Evolutionary conservation across 345 rosid genomes (phyloP).

Genomic region (Eucalyptus marginata): DNA sequence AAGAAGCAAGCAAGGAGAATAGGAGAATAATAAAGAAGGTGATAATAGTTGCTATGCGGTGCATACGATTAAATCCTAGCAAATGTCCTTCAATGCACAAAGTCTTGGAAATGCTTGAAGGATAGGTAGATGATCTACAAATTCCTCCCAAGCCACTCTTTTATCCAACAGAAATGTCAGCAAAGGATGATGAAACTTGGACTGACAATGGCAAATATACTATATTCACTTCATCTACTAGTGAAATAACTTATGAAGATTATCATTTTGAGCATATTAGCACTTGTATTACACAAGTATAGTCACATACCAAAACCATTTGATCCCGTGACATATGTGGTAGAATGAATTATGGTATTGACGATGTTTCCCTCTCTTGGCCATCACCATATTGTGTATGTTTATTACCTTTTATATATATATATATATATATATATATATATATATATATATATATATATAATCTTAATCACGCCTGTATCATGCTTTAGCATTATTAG

Average conservation of each 20-base stretch:
- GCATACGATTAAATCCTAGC: too few species aligned
- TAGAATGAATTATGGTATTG: rapidly evolving
- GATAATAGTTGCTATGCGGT: too few species aligned
- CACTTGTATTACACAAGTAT: not conserved
- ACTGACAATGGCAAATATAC: not conserved
- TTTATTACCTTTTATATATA: rapidly evolving
- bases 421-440: too few species aligned
- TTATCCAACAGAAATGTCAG: not conserved
- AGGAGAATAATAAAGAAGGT: too few species aligned
- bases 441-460: too few species aligned
- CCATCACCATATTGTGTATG: not conserved
- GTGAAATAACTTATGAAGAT: not conserved
- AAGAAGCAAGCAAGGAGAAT: too few species aligned
- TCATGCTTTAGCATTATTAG: not conserved
- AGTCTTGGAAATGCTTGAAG: too few species aligned
- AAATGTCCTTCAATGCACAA: too few species aligned
- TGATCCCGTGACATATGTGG: too few species aligned
- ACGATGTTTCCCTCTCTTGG: not conserved
- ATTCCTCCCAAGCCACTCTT: too few species aligned
- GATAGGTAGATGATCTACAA: too few species aligned
- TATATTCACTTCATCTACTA: not conserved
- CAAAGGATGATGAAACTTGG: not conserved
- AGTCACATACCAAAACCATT: not conserved
- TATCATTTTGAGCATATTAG: not conserved
- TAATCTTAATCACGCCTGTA: too few species aligned